Percentiles rank a stretch among this genome's conserved stretches.
Evolutionary conservation across 1,284 basidiomycete species (phyloP).

Genomic region (Ganoderma sinense): DNA sequence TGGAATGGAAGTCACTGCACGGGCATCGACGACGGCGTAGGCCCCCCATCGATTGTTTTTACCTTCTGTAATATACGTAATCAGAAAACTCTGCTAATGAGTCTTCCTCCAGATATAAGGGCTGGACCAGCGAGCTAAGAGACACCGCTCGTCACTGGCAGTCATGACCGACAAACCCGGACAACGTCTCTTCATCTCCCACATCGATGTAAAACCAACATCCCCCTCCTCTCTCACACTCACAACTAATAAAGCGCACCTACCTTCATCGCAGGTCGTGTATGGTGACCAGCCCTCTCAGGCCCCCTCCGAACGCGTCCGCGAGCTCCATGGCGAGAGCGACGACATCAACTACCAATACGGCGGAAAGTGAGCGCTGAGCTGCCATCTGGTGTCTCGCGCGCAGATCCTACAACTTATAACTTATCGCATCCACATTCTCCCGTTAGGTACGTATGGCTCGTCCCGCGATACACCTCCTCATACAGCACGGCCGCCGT

Average conservation of each 20-base stretch:
- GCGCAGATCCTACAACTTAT: too few relatives aligned
- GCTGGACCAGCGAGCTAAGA: background rate
- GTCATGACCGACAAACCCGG: background rate
- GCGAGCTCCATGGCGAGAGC: slow-evolving; percentile 8
- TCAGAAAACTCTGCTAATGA: background rate
- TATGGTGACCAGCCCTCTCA: slow-evolving; percentile 14
- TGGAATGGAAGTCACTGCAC: background rate
- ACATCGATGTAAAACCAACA: background rate
- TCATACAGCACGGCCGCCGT: slow-evolving; percentile 3
- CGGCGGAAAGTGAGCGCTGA: slow-evolving; percentile 14
- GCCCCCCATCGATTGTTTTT: too few relatives aligned
- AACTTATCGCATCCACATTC: background rate
- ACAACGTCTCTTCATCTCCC: background rate
- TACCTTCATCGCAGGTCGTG: slow-evolving; percentile 4
- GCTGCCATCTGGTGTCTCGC: too few relatives aligned
- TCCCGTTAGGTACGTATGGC: slow-evolving; percentile 3
- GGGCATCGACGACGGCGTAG: background rate
- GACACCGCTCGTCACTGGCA: background rate
- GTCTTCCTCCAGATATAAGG: background rate
- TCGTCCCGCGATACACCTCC: slow-evolving; percentile 13
- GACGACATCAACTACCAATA: slow-evolving; percentile 20
- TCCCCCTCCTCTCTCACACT: background rate
- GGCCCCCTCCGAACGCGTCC: slow-evolving; percentile 19
- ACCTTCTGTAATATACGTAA: background rate
- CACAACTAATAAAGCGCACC: background rate